Evolutionary conservation across 192 early-diverging fungal genomes (phyloP), one percentile per base, ranked within the genome.

Genomic region (Pecoramyces ruminantium): DNA sequence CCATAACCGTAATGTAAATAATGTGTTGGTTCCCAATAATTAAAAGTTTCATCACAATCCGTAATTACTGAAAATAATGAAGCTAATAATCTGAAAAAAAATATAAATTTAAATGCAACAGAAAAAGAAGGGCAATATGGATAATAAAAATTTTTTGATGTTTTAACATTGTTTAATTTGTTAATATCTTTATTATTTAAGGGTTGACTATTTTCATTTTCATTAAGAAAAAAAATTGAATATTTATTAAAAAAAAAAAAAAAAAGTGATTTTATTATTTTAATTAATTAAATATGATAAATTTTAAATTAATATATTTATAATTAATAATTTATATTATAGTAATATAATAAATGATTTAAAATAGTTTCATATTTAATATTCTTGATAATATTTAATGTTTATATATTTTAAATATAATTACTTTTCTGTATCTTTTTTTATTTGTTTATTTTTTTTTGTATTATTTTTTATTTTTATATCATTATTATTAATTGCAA

Each of bases 21-120:
- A 83, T 99, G 96, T 29, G 92, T 87, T 16, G 96, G 93, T 84
- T 99, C 97, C 95, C 95, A 98, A 86, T 95, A 99, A 87, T 98
- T 99, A 87, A 92, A 98, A 25, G 95, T 92, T 81, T 95, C 95
- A 82, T 96, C 95, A 85, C 95, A 96, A 83, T 96, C 95, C 78
- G 83, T 83, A 77, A 94, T 88, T 58, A 87, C 87, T 27, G 87
- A 88, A 77, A 85, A 90, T 0, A 90, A 81, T 21, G 89, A 90
- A 27, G 88, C 88, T 29, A 87, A 80, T n/a, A 88, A 81, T 21
- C 92, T 83, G 0, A 88, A 85, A 15, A 88, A 82, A 25, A 91
- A 83, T 28, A 93, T 83, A 16, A 86, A 28, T 17, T 87, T 86
- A 84, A 90, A 91, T 2, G 89, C 91, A 28, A 88, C 80, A 3